A percentile compares a stretch with the other conserved stretches of the same genome.
These are phyloP conservation scores for Podila horticola DNA, from an alignment of 192 early-diverging fungal species.

Conservation along the genomic window DNA sequence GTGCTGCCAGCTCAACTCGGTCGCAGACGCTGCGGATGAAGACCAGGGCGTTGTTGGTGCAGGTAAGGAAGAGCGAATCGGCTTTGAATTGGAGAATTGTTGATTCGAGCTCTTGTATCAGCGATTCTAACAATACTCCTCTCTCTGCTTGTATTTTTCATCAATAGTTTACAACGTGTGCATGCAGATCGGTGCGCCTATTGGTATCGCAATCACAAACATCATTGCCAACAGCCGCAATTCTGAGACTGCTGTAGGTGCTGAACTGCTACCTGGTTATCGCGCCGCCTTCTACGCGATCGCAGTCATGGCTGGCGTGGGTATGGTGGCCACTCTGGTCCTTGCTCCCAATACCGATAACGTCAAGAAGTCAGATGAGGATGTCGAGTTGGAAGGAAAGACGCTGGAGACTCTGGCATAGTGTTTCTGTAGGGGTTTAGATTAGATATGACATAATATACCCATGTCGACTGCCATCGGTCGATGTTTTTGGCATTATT, in stretches of 20 bases:
- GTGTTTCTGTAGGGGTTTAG: too few relatives aligned
- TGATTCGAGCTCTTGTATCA: too few relatives aligned
- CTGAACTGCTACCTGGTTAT: constrained; percentile 33
- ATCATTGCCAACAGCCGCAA: constrained; percentile 40
- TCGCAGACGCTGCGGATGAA: constrained; percentile 9
- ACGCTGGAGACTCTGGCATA: too few relatives aligned
- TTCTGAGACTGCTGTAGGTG: constrained; percentile 3
- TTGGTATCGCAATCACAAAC: constrained; percentile 49
- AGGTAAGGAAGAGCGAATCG: too few relatives aligned
- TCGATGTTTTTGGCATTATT: too few relatives aligned
- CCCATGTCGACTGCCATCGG: too few relatives aligned
- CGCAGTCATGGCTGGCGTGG: constrained; percentile 27
- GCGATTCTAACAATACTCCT: too few relatives aligned
- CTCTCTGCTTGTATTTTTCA: neutral
- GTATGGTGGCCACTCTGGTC: constrained; percentile 16
- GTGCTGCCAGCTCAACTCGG: constrained; percentile 11
- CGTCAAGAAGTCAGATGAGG: neutral
- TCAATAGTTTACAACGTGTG: constrained; percentile 34
- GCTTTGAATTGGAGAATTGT: too few relatives aligned
- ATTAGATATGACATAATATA: too few relatives aligned
- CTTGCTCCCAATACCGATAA: constrained; percentile 26
- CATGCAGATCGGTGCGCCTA: constrained; percentile 46
- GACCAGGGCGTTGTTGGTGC: constrained; percentile 13
- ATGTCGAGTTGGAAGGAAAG: too few relatives aligned
- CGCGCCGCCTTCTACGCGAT: constrained; percentile 35